A percentile compares a stretch with the other conserved stretches of the same genome.
These are phyloP conservation scores for Phellinidium pouzarii DNA, from an alignment of 1,284 basidiomycete species.

Conservation along the genomic window DNA sequence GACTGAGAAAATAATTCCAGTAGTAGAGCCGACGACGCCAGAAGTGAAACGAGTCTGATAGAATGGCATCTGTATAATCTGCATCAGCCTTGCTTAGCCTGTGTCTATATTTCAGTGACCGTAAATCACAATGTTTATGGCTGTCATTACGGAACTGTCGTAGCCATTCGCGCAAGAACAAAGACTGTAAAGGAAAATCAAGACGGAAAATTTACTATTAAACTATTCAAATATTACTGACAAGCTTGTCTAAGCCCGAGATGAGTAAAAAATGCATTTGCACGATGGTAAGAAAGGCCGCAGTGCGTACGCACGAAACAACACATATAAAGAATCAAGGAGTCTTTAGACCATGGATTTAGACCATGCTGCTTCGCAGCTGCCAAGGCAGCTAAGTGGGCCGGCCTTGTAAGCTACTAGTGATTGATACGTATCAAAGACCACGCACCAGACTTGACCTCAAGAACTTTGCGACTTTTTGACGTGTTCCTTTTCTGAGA, in stretches of 20 bases:
- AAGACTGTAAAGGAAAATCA: slow-evolving; percentile 20
- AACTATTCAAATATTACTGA: not conserved
- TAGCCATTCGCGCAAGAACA: slow-evolving; percentile 25
- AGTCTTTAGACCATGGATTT: slow-evolving; percentile 25
- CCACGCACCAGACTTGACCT: slow-evolving; percentile 19
- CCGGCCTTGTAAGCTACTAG: not conserved
- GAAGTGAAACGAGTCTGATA: slow-evolving; percentile 25
- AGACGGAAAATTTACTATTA: not conserved
- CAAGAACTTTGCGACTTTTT: slow-evolving; percentile 18
- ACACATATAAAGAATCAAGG: slow-evolving; percentile 25
- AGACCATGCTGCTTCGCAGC: slow-evolving; percentile 21
- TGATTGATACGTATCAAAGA: not conserved
- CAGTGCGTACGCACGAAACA: slow-evolving; percentile 22
- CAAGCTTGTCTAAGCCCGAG: slow-evolving; percentile 12
- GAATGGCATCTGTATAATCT: slow-evolving; percentile 19
- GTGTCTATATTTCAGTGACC: not conserved
- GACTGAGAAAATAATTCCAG: slow-evolving; percentile 22
- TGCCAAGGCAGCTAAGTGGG: slow-evolving; percentile 20
- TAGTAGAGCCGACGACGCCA: slow-evolving; percentile 24
- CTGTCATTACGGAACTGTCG: slow-evolving; percentile 26
- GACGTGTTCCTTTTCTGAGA: not conserved
- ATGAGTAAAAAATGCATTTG: not conserved
- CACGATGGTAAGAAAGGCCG: not conserved
- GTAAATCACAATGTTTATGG: slow-evolving; percentile 25
- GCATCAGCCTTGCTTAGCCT: not conserved